These are phyloP conservation scores for Capillidium rhysosporum DNA, from an alignment of 371 early-diverging fungal species.

Conservation along the genomic window DNA sequence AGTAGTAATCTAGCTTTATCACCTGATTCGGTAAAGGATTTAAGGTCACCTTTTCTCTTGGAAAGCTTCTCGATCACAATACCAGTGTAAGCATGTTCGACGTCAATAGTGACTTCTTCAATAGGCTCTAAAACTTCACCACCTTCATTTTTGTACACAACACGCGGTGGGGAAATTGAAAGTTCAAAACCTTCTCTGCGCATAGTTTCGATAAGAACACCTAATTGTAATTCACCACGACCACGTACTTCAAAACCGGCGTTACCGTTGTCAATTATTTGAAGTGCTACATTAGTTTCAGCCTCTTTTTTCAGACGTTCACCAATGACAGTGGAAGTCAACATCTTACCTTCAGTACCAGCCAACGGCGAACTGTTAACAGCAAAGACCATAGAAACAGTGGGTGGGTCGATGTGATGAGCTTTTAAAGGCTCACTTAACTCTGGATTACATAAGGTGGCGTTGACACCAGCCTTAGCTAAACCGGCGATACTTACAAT, in stretches of 20 bases:
- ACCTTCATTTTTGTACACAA: slow-evolving; percentile 30
- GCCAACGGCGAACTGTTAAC: slow-evolving; percentile 65
- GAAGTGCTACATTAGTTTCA: slow-evolving; percentile 58
- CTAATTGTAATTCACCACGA: slow-evolving; percentile 63
- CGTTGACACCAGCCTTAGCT: slow-evolving; percentile 43
- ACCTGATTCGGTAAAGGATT: slow-evolving; percentile 37
- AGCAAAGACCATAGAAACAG: slow-evolving; percentile 54
- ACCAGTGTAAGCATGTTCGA: slow-evolving; percentile 38
- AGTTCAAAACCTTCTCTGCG: slow-evolving; percentile 68
- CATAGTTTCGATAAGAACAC: slow-evolving; percentile 69
- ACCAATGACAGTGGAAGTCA: slow-evolving; percentile 51
- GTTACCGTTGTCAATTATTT: slow-evolving; percentile 27
- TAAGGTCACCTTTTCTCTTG: slow-evolving; percentile 51
- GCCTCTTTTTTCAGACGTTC: slow-evolving; percentile 47
- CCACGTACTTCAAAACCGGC: slow-evolving; percentile 61
- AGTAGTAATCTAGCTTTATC: slow-evolving; percentile 45
- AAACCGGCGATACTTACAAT: slow-evolving; percentile 53
- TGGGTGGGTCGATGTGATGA: slow-evolving; percentile 56
- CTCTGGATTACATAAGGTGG: slow-evolving; percentile 37
- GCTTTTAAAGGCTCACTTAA: slow-evolving; percentile 35
- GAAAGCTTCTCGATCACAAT: slow-evolving; percentile 55
- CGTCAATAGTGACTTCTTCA: slow-evolving; percentile 60
- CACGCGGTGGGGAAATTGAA: slow-evolving; percentile 52
- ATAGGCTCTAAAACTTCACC: slow-evolving; percentile 42
- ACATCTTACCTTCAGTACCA: slow-evolving; percentile 44